Evolutionary conservation across 1,139 yeast genomes (phyloP).

Genomic region (Pichia sp.): DNA sequence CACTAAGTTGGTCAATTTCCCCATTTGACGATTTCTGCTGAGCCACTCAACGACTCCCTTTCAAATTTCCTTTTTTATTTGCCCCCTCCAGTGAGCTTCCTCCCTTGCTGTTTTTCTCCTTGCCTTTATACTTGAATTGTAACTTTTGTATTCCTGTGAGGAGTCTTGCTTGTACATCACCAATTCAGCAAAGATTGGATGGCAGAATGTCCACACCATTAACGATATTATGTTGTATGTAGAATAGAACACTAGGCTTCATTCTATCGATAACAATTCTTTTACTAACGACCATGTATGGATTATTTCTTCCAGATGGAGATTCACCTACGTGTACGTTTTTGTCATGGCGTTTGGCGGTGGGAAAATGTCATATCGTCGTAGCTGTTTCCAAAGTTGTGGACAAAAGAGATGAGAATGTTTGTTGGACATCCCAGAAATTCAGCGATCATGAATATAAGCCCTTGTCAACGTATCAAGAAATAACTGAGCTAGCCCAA

Average conservation of each 20-base stretch:
- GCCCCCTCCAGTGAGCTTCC: constrained; percentile 5
- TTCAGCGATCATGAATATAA: constrained; percentile 7
- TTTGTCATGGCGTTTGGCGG: constrained; percentile 23
- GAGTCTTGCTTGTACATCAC: not conserved
- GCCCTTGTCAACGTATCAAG: constrained; percentile 13
- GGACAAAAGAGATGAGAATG: not conserved
- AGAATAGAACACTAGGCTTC: not conserved
- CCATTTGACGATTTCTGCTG: not conserved
- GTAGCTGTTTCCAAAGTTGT: constrained; percentile 8
- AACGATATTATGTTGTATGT: constrained; percentile 14
- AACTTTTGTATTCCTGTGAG: not conserved
- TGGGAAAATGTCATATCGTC: constrained; percentile 9
- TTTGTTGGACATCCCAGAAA: constrained; percentile 18
- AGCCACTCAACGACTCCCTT: not conserved
- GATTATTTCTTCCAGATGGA: constrained; percentile 18
- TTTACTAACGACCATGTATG: not conserved
- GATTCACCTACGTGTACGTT: constrained; percentile 24
- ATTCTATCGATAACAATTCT: not conserved
- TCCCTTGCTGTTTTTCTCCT: not conserved
- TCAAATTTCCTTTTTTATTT: constrained; percentile 2
- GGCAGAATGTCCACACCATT: constrained; percentile 8
- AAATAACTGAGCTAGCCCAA: not conserved
- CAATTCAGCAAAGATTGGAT: not conserved
- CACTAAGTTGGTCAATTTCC: not conserved
- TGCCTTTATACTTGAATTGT: not conserved